Percentiles rank a stretch among this genome's conserved stretches.
Evolutionary conservation across 1,284 basidiomycete genomes (phyloP).

Genomic region (Sparassis latifolia): DNA sequence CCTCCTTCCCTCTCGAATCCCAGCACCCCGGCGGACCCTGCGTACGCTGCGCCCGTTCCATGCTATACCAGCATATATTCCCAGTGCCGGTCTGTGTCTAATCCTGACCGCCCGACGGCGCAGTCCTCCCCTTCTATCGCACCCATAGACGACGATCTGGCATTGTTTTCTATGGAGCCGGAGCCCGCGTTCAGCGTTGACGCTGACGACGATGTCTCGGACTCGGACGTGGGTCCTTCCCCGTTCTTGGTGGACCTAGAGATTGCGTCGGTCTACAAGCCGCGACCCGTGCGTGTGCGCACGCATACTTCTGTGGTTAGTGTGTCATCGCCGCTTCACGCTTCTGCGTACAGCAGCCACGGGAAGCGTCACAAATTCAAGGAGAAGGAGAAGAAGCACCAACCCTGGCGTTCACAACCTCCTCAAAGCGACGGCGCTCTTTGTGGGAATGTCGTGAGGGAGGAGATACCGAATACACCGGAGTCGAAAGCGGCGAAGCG

Average conservation of each 20-base stretch:
- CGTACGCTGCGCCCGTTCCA: conserved; percentile 5
- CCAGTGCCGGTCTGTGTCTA: conserved; percentile 14
- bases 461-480: conserved; percentile 10
- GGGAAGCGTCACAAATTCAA: conserved; percentile 31
- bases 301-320: conserved; percentile 18
- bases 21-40: conserved; percentile 9
- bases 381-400: conserved; percentile 19
- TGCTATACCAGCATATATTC: conserved; percentile 7
- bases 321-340: conserved; percentile 18
- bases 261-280: conserved; percentile 65
- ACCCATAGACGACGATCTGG: conserved; percentile 27
- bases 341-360: conserved; percentile 24
- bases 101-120: conserved; percentile 19
- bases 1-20: conserved; percentile 10
- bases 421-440: conserved; percentile 2
- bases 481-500: conserved; percentile 33
- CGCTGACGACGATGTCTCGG: conserved; percentile 12
- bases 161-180: conserved; percentile 44
- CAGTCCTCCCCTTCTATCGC: conserved; percentile 25
- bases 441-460: not conserved
- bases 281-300: conserved; percentile 52
- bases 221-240: conserved; percentile 5
- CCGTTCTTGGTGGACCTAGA: conserved; percentile 49
- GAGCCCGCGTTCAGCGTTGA: conserved; percentile 28
- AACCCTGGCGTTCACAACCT: conserved; percentile 17